These are phyloP conservation scores for Xanthoconium stramineum DNA, from an alignment of 768 basidiomycete species.

Conservation along the genomic window DNA sequence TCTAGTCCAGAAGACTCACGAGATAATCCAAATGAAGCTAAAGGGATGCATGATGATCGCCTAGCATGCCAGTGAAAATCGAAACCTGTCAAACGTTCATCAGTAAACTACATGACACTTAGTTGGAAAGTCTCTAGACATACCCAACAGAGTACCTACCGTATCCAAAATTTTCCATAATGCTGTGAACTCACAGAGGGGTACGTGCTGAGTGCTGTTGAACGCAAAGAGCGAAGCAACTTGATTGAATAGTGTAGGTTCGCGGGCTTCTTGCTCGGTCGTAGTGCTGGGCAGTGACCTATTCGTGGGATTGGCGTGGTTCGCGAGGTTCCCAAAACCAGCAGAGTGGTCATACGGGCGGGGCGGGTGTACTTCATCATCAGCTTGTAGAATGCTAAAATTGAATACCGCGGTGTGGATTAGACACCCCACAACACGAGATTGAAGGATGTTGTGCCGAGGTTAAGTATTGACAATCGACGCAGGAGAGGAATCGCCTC, in stretches of 20 bases:
- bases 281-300: slow-evolving; percentile 64
- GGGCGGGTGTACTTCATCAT: slow-evolving; percentile 47
- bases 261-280: slow-evolving; percentile 62
- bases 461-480: slow-evolving; percentile 33
- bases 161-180: too few relatives aligned
- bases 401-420: not conserved
- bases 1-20: too few relatives aligned
- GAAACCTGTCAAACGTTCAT: too few relatives aligned
- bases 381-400: slow-evolving; percentile 38
- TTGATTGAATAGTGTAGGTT: slow-evolving; percentile 62
- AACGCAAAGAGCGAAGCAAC: slow-evolving; percentile 73
- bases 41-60: too few relatives aligned
- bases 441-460: slow-evolving; percentile 22
- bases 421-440: slow-evolving; percentile 27
- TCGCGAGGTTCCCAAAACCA: slow-evolving; percentile 84
- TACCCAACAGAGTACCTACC: too few relatives aligned
- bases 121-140: too few relatives aligned
- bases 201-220: too few relatives aligned
- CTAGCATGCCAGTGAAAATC: too few relatives aligned
- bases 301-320: slow-evolving; percentile 79
- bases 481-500: slow-evolving; percentile 51
- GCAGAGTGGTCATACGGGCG: slow-evolving; percentile 70
- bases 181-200: too few relatives aligned
- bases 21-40: too few relatives aligned
- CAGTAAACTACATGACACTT: too few relatives aligned